These are phyloP conservation scores for Bisporella sp. DNA, from an alignment of 2,329 filamentous ascomycete species.

Conservation along the genomic window DNA sequence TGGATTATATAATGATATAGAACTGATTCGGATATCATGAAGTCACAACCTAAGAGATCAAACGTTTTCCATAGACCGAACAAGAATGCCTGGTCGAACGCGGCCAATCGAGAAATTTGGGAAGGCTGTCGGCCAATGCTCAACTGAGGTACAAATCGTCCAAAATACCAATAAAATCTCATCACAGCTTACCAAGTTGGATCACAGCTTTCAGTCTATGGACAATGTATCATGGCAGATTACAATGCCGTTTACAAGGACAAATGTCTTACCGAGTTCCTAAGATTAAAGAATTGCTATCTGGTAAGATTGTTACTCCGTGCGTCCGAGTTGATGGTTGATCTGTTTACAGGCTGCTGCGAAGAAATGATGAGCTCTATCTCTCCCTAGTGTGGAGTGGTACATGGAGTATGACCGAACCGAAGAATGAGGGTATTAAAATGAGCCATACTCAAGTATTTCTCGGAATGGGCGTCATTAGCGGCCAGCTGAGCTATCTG, in stretches of 20 bases:
- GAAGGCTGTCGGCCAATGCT: conserved; percentile 57
- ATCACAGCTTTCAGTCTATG: conserved; percentile 71
- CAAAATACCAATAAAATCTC: neutral
- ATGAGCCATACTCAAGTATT: no score
- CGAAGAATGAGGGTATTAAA: no score
- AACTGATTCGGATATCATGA: no score
- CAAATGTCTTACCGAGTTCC: conserved; percentile 81
- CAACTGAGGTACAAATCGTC: conserved; percentile 45
- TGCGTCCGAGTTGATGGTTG: neutral
- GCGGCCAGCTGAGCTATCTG: no score
- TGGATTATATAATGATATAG: no score
- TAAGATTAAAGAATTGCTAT: conserved; percentile 81
- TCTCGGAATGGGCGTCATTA: no score
- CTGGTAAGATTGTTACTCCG: conserved; percentile 49
- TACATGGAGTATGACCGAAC: no score
- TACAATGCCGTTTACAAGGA: conserved; percentile 89
- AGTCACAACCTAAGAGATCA: no score
- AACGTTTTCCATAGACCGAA: no score
- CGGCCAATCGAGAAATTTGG: conserved; percentile 65
- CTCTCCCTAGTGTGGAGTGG: neutral
- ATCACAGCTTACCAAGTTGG: neutral
- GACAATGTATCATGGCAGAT: conserved; percentile 83
- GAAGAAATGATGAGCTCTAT: conserved; percentile 35
- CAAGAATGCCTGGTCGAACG: conserved; percentile 32
- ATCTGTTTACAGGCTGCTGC: conserved; percentile 38